A percentile compares a stretch with the other conserved stretches of the same genome.
Conservation (phyloP, 208 protist genomes). For the Naegleria fowleri region DNA sequence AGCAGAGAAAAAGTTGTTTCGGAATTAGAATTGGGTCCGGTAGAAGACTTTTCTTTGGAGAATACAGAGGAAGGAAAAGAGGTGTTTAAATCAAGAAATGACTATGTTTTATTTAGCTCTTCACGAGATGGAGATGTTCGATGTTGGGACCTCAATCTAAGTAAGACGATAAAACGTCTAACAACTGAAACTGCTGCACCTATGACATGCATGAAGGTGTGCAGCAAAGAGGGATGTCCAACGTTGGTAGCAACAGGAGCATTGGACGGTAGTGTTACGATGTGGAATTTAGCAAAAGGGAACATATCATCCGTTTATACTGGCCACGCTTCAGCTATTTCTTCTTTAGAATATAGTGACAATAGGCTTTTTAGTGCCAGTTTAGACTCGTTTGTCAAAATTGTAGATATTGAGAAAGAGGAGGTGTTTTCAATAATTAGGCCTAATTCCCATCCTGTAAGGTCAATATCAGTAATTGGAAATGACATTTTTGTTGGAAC, state of each 20-base stretch:
- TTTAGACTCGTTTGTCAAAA: not conserved
- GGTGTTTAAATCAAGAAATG: not conserved
- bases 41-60: not conserved
- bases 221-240: not conserved
- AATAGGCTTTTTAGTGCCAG: not conserved
- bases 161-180: not conserved
- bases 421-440: not conserved
- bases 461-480: not conserved
- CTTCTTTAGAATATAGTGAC: not conserved
- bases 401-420: constrained; percentile 1
- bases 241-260: not conserved
- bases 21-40: not conserved
- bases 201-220: not conserved
- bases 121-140: constrained; percentile 5
- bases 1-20: not conserved
- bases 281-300: not conserved
- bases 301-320: not conserved
- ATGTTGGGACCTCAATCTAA: not conserved
- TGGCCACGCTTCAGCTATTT: not conserved
- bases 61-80: not conserved
- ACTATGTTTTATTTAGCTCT: not conserved
- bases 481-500: not conserved
- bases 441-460: not conserved
- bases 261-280: not conserved
- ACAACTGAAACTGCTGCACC: not conserved